Evolutionary conservation across 2,329 filamentous ascomycete species (phyloP).

Genomic region (Fusarium pseudocircinatum): DNA sequence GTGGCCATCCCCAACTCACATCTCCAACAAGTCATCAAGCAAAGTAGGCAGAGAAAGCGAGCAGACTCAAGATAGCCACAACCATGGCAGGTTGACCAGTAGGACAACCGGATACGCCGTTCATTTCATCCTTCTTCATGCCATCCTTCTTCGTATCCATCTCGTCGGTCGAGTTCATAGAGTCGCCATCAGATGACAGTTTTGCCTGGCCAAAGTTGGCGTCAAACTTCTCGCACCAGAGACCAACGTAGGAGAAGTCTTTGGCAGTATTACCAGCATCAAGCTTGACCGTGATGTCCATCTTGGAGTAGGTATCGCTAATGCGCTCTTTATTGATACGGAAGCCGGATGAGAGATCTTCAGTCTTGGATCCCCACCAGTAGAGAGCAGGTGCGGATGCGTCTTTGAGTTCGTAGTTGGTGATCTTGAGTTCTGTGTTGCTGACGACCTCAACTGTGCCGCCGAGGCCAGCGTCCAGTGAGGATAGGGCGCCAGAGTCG

Average conservation of each 20-base stretch:
- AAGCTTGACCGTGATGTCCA: neutral
- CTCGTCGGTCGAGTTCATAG: neutral
- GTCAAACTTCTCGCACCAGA: neutral
- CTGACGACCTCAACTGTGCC: neutral
- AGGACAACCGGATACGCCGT: neutral
- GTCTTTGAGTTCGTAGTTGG: neutral
- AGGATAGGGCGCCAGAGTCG: neutral
- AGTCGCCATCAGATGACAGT: neutral
- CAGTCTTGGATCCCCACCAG: neutral
- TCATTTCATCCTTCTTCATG: neutral
- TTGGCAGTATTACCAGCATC: neutral
- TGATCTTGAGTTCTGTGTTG: neutral
- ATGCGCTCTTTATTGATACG: neutral
- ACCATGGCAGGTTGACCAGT: neutral
- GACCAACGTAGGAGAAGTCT: neutral
- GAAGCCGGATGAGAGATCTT: neutral
- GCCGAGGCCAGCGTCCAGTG: neutral
- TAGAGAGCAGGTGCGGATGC: neutral
- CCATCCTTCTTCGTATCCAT: neutral
- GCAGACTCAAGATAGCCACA: neutral
- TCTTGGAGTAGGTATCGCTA: neutral
- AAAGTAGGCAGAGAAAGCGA: neutral
- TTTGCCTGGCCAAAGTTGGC: neutral
- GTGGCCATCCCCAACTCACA: neutral
- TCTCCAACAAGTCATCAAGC: neutral